Base-by-base conservation (phyloP, 352 stramenopile species). In the Globisporangium sylvaticum region DNA sequence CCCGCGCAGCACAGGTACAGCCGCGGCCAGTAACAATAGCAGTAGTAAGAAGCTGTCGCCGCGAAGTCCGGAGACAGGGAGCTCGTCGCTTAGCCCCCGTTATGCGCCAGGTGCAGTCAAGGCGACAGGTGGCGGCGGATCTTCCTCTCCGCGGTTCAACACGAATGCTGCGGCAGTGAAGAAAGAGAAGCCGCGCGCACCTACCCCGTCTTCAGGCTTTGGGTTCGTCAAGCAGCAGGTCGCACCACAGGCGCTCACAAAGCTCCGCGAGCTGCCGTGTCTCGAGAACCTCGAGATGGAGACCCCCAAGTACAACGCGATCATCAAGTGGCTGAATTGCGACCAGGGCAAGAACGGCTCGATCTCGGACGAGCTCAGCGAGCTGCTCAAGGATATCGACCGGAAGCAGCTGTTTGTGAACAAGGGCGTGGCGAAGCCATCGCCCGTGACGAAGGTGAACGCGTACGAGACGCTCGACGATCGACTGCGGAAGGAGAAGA, bases 241-340 rank as follows among this genome's bases (percentile, higher is more conserved):
- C 29, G 66, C 61, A 10, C 15, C 64, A 3, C 71, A 82, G 8
- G n/a, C 81, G 20, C 62, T 91, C 27, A 69, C 70, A 18, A 83
- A 77, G 48, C 57, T 91, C 6, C 73, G 69, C 1, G 66, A 77
- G 34, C 20, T 82, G 20, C 66, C 81, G 7, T 68, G 78, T 52
- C 77, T 86, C 42, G 65, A 80, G 44, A 64, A 65, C 24, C 58
- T 91, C 10, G 53, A 52, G 18, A 60, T 66, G 20, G 74, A 71
- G 2, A 78, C 76, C 14, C 79, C 66, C 34, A 91, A 91, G 57
- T 88, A 83, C 66, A 65, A 66, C 1, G 70, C 54, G 25, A 58
- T 91, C 7, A 62, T 79, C 24, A 79, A 78, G 61, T 91, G 83
- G 83, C 62, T 91, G 50, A 75, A 89, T 64, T 27, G 56, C 29